Base-by-base conservation (phyloP, 2,329 filamentous ascomycete genomes). In the Xylariaceae sp. region DNA sequence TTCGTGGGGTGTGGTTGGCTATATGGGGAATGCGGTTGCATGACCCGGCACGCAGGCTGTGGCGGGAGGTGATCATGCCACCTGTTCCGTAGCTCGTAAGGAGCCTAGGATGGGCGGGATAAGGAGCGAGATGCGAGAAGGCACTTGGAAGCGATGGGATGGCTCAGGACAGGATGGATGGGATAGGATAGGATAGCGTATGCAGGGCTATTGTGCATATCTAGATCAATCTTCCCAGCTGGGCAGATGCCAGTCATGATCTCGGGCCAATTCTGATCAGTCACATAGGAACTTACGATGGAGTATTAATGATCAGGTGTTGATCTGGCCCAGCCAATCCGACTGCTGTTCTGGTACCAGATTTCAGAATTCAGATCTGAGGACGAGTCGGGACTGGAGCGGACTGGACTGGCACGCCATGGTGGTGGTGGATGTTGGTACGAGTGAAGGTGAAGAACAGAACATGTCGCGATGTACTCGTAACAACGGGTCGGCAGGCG, bases 281-380 rank as follows among this genome's bases (percentile, higher is more conserved):
- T 51, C 49, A 51, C 35, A 51, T 35, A 15, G 7, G 30, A 34
- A 51, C 49, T 51, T 35, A 35, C 49, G 49, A 51, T 51, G 34
- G 49, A 35, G n/a, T 51, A 34, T 51, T 51, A n/a, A 51, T 51
- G 49, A 51, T 51, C 49, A 15, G 17, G 49, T 35, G 49, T 51
- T 15, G 9, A 30, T 35, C 23, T 10, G 23, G 7, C 23, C 49
- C 49, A 35, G 49, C 49, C 49, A 51, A 34, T 51, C 49, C 49
- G 9, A 10, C 49, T 3, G 4, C 10, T 34, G 35, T 4, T 51
- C 49, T 51, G 49, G 49, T 35, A 51, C 49, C 49, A 45, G 49
- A 51, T 51, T 51, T 51, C 23, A 51, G 49, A 51, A 51, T 35
- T 51, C 49, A 51, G 30, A 35, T 34, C 30, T 13, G 49, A 23